Evolutionary conservation across 73 alveolate genomes (phyloP).

Genomic region (Symbiodinium pilosum): DNA sequence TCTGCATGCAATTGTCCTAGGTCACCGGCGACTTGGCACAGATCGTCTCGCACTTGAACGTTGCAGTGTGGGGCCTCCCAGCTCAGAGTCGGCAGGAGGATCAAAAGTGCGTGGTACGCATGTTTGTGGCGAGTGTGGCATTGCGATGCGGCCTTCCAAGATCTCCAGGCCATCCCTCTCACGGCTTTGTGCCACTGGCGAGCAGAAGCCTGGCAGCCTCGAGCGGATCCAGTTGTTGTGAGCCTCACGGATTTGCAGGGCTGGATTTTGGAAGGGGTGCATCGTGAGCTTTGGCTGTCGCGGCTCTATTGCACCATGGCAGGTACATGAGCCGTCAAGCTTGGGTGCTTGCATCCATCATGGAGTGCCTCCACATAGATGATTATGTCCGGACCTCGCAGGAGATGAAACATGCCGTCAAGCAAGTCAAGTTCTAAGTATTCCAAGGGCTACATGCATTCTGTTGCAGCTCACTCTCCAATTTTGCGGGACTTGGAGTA

Average conservation of each 20-base stretch:
- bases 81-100: background rate
- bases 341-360: slow-evolving; percentile 69
- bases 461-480: background rate
- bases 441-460: background rate
- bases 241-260: background rate
- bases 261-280: too few species aligned
- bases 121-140: background rate
- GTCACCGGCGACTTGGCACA: slow-evolving; percentile 86
- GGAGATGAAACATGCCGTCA: background rate
- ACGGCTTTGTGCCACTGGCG: slow-evolving; percentile 32
- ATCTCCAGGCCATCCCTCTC: slow-evolving; percentile 59
- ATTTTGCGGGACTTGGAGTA: background rate
- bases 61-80: slow-evolving; percentile 57
- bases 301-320: background rate
- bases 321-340: slow-evolving; percentile 95
- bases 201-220: slow-evolving; percentile 45
- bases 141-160: background rate
- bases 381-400: slow-evolving; percentile 26
- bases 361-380: slow-evolving; percentile 63
- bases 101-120: background rate
- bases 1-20: background rate
- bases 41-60: slow-evolving; percentile 80
- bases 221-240: slow-evolving; percentile 85
- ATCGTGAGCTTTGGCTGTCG: background rate
- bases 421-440: slow-evolving; percentile 3